Evolutionary conservation across 345 rosid genomes (phyloP).

Genomic region (Turnera subulata): DNA sequence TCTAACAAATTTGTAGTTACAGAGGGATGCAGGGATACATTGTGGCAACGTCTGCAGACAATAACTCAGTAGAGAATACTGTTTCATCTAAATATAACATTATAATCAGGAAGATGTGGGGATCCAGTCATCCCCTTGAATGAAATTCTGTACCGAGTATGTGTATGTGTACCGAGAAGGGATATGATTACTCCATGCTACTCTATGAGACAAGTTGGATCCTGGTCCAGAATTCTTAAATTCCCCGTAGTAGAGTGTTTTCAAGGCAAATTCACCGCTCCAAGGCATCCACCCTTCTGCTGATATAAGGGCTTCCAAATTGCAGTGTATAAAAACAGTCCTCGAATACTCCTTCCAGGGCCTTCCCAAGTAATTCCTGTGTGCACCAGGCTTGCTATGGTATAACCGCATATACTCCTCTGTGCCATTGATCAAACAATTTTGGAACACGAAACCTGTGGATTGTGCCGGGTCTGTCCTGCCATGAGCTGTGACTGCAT

Average conservation of each 20-base stretch:
- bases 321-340: constrained; percentile 59
- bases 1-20: neutral
- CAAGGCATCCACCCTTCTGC: constrained; percentile 85
- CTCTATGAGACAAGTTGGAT: constrained; percentile 45
- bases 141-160: constrained; percentile 71
- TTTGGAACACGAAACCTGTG: constrained; percentile 66
- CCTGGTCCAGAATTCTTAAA: constrained; percentile 64
- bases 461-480: constrained; percentile 78
- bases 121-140: constrained; percentile 82
- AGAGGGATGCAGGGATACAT: neutral
- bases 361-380: constrained; percentile 69
- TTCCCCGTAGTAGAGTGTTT: constrained; percentile 87
- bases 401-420: constrained; percentile 64
- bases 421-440: constrained; percentile 74
- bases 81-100: neutral
- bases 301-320: constrained; percentile 48
- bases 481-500: constrained; percentile 83
- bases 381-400: constrained; percentile 53
- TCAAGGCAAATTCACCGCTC: constrained; percentile 58
- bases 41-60: neutral
- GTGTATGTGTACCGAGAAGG: constrained; percentile 44
- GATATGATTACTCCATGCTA: constrained; percentile 69
- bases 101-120: constrained; percentile 29
- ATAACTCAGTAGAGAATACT: neutral
- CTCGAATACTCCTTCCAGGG: constrained; percentile 97